phyloP scores from a whole-genome alignment of 169 alveolate species.

The Plasmodium cynomolgi region DNA sequence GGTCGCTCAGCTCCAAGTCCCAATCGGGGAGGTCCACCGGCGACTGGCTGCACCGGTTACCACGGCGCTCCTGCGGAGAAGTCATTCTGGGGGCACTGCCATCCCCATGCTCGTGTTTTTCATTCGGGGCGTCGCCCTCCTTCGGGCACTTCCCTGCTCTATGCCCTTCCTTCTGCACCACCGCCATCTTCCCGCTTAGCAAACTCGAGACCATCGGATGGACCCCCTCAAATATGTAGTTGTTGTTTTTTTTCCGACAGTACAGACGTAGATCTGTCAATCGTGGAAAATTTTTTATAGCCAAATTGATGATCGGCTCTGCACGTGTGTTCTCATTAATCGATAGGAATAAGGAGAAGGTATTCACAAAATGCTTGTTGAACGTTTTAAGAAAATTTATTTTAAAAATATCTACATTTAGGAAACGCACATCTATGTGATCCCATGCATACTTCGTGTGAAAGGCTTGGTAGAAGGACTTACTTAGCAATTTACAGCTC shows the following conservation, averaged over 20 bases:
- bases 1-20: conserved; percentile 1
- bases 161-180: not conserved
- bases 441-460: conserved; percentile 65
- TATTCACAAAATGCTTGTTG: conserved; percentile 23
- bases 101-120: not conserved
- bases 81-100: not conserved
- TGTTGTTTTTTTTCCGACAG: conserved; percentile 39
- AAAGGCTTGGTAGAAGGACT: conserved; percentile 54
- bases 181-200: not conserved
- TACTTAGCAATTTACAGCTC: conserved; percentile 32
- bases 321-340: conserved; percentile 29
- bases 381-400: not conserved
- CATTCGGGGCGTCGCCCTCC: not conserved
- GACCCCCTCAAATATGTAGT: conserved; percentile 53
- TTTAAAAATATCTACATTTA: conserved; percentile 45
- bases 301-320: conserved; percentile 11
- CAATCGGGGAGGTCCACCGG: conserved; percentile 6
- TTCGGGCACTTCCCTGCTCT: not conserved
- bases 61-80: not conserved
- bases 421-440: conserved; percentile 44
- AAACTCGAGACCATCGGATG: conserved; percentile 51
- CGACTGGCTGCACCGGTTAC: not conserved
- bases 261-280: conserved; percentile 39
- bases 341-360: conserved; percentile 31
- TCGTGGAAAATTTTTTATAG: conserved; percentile 2